Percentiles rank a stretch among this genome's conserved stretches.
Conservation (phyloP, 345 rosid genomes). For the Syzygium grande region DNA sequence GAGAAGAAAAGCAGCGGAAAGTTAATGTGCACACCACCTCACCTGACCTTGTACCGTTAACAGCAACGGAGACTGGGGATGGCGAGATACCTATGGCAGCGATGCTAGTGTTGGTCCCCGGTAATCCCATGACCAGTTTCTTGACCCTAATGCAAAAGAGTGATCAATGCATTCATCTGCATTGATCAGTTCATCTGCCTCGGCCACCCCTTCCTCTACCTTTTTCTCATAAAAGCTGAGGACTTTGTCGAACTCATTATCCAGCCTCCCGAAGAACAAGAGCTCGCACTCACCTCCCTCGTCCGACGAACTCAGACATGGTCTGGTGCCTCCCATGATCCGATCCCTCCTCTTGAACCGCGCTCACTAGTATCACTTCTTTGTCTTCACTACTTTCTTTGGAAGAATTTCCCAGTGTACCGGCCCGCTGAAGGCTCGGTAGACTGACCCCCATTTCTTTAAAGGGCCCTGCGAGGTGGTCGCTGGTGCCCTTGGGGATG, state of each 20-base stretch:
- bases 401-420: neutral
- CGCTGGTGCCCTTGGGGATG: neutral
- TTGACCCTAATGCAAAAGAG: constrained; percentile 43
- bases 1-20: neutral
- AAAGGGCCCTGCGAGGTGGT: constrained; percentile 14
- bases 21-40: neutral
- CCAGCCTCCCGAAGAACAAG: constrained; percentile 43
- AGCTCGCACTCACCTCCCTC: constrained; percentile 39
- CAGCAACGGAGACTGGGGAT: neutral
- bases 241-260: constrained; percentile 63
- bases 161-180: constrained; percentile 59
- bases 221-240: constrained; percentile 42
- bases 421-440: constrained; percentile 34
- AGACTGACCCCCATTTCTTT: constrained; percentile 13
- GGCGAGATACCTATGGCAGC: neutral
- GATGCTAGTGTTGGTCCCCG: neutral
- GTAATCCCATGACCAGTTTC: constrained; percentile 3
- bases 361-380: constrained; percentile 38
- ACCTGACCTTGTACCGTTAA: neutral
- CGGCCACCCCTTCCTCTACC: constrained; percentile 34
- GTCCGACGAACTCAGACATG: constrained; percentile 24
- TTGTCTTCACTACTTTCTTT: constrained; percentile 32
- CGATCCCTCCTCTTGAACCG: constrained; percentile 18
- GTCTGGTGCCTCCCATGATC: constrained; percentile 25
- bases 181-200: constrained; percentile 36